Evolutionary conservation across 164 flowering plant species (phyloP).

Genomic region (Taxillus chinensis): DNA sequence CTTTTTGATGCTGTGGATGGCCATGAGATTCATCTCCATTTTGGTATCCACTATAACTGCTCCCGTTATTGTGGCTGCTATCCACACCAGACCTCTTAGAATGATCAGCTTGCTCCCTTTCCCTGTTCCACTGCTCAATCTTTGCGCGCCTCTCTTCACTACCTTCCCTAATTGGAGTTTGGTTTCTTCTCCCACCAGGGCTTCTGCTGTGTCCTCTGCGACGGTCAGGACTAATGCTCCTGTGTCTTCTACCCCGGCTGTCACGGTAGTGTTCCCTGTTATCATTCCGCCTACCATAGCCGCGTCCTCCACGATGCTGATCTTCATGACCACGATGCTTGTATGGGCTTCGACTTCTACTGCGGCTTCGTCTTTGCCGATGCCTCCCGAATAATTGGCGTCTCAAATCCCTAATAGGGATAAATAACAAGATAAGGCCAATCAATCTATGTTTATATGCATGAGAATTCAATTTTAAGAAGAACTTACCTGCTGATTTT

Average conservation of each 20-base stretch:
- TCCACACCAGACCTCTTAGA: constrained; percentile 15
- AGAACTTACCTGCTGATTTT: constrained; percentile 60
- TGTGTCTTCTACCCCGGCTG: constrained; percentile 34
- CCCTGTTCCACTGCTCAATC: constrained; percentile 90
- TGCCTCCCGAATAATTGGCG: constrained; percentile 59
- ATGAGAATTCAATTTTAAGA: too few relatives aligned
- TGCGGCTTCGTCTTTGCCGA: constrained; percentile 45
- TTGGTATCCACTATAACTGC: constrained; percentile 12
- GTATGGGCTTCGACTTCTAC: constrained; percentile 65
- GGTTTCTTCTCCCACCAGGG: constrained; percentile 49
- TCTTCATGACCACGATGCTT: constrained; percentile 65
- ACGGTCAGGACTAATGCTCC: constrained; percentile 56
- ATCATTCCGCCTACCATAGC: constrained; percentile 40
- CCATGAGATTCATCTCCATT: constrained; percentile 21
- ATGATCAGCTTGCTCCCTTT: constrained; percentile 48
- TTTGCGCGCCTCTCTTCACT: constrained; percentile 90
- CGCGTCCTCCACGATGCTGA: constrained; percentile 39
- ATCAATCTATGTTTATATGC: not conserved
- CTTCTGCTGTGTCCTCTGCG: constrained; percentile 61
- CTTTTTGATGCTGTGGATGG: constrained; percentile 23
- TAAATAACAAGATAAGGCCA: not conserved
- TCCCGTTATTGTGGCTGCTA: constrained; percentile 9
- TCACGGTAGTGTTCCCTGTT: constrained; percentile 22
- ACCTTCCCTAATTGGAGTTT: constrained; percentile 76
- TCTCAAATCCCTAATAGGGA: constrained; percentile 51